Evolutionary conservation across 768 basidiomycete species (phyloP).

Genomic region (Rhizopogon vinicolor): DNA sequence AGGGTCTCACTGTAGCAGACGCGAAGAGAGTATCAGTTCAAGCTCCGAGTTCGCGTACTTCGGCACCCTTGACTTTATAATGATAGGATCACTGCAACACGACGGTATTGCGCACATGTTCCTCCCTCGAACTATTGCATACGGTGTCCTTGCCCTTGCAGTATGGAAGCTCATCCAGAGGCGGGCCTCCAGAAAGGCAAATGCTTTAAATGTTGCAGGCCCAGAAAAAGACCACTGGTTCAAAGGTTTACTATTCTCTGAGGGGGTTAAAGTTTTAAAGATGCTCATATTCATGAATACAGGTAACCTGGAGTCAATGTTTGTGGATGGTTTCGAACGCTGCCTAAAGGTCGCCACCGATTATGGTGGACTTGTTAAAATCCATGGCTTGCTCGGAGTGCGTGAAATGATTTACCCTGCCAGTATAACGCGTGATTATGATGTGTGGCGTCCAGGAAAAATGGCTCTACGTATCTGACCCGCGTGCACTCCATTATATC

Average conservation of each 20-base stretch:
- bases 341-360: background rate
- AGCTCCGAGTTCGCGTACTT: too few species aligned
- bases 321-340: background rate
- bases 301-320: background rate
- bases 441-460: slow-evolving; percentile 6
- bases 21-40: too few species aligned
- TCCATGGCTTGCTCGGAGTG: slow-evolving; percentile 40
- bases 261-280: background rate
- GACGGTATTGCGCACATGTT: background rate
- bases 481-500: slow-evolving; percentile 24
- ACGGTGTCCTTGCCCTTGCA: background rate
- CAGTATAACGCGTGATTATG: background rate
- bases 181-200: background rate
- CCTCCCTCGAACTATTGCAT: background rate
- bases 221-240: background rate
- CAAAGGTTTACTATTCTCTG: background rate
- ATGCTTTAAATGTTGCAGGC: background rate
- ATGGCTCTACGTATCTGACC: slow-evolving; percentile 22
- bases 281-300: background rate
- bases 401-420: slow-evolving; percentile 1
- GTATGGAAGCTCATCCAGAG: background rate
- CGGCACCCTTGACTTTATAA: too few species aligned
- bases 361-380: background rate
- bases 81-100: too few species aligned
- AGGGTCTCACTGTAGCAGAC: too few species aligned